Evolutionary conservation across 2,329 filamentous ascomycete species (phyloP).

Genomic region (Dryadomyces quercus-mongolicae): DNA sequence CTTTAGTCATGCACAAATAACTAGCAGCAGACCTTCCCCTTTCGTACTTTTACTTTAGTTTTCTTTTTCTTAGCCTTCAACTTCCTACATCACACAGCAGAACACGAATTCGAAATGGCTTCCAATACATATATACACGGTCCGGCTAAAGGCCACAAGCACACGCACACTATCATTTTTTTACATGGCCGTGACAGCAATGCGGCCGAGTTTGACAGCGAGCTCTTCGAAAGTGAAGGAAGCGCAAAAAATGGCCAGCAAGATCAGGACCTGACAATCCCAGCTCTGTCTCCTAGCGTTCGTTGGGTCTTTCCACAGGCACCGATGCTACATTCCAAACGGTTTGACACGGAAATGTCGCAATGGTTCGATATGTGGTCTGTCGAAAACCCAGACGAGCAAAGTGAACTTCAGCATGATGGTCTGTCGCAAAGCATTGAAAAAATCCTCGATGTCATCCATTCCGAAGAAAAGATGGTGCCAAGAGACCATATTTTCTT

Average conservation of each 20-base stretch:
- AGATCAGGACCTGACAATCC: background rate
- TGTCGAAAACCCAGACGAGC: background rate
- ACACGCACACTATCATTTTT: slow-evolving; percentile 3
- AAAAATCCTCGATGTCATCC: background rate
- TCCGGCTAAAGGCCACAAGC: background rate
- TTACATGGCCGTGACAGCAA: slow-evolving; percentile 2
- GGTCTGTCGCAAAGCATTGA: background rate
- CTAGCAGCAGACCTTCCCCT: too few species aligned
- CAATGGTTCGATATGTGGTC: slow-evolving; percentile 4
- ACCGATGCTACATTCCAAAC: background rate
- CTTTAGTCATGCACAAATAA: too few species aligned
- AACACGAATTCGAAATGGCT: background rate
- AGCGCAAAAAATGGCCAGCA: background rate
- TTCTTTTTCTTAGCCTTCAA: too few species aligned
- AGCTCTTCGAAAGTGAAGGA: slow-evolving; percentile 1
- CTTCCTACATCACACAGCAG: too few species aligned
- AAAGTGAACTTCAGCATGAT: background rate
- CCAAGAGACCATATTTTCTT: background rate
- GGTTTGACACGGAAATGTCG: background rate
- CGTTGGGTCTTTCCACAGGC: slow-evolving; percentile 1
- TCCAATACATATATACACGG: background rate
- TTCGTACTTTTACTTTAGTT: too few species aligned
- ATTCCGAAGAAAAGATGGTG: background rate
- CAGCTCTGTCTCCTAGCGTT: background rate
- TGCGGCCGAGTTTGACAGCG: background rate